These are phyloP conservation scores for Yarrowia osloensis DNA, from an alignment of 805 yeast species.

Conservation along the genomic window DNA sequence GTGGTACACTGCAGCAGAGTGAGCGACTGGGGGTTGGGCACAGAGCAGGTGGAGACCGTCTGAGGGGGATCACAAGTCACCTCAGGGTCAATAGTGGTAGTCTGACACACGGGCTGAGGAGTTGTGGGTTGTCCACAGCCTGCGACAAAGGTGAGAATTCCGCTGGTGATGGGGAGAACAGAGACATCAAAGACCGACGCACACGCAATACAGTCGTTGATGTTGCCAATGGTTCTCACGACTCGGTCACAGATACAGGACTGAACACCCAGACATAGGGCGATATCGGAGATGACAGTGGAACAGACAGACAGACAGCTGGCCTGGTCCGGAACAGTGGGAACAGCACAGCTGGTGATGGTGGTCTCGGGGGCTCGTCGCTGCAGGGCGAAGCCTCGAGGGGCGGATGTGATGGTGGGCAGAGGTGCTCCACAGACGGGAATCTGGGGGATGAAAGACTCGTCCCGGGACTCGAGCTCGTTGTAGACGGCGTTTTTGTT, in stretches of 20 bases:
- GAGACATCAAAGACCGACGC: neutral
- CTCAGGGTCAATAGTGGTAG: neutral
- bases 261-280: conserved; percentile 15
- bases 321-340: neutral
- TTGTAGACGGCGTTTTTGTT: conserved; percentile 16
- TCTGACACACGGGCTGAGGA: neutral
- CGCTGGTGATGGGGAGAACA: neutral
- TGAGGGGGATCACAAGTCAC: conserved; percentile 10
- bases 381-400: neutral
- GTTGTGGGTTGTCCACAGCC: neutral
- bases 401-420: conserved; percentile 3
- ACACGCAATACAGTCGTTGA: conserved; percentile 4
- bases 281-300: neutral
- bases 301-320: neutral
- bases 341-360: neutral
- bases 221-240: neutral
- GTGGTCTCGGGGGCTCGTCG: conserved; percentile 17
- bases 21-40: neutral
- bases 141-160: neutral
- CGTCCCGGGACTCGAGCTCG: neutral
- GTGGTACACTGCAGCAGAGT: neutral
- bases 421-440: conserved; percentile 5
- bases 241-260: conserved; percentile 1
- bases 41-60: neutral
- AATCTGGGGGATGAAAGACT: neutral